Evolutionary conservation across 108 stramenopile species (phyloP), one percentile per base, ranked within the genome.

Genomic region (Pseudonitzschia delicatissima): DNA sequence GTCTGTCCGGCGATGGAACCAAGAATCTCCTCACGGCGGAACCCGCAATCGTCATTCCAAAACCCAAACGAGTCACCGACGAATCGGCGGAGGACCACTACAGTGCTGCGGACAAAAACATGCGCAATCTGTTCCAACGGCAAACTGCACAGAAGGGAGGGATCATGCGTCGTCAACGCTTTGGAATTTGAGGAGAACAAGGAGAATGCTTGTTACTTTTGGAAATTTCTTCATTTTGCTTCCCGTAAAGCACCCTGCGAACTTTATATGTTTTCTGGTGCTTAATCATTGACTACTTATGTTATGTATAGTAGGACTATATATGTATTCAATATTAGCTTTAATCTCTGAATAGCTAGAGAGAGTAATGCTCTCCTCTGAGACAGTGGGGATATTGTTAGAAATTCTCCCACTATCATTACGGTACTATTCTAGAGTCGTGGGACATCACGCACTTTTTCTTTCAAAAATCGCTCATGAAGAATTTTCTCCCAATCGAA

Each of bases 1-100:
- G 94, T 49, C 72, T 95, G 28, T 82, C 88, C 32, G 85, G 89
- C 26, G n/a, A n/a, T 63, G 71, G 78, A 13, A 65, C 67, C 15
- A 36, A 35, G n/a, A 20, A 37, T 9, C 60, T 84, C 1, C 45
- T 90, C 33, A 93, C 92, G 27, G 83, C 85, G 8, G 88, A 87
- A 57, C 84, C 86, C 12, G 89, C 89, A 28, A 74, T 84, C 13
- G 84, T 84, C 20, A 66, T 84, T 20, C 34, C 37, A 5, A 59
- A 8, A 0, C 13, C 8, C 0, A 26, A 28, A 53, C n/a, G 20
- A 15, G 15, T 42, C 40, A 15, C 11, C 0, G 29, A 9, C 12
- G 51, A 53, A 53, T 20, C 8, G 26, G 28, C 26, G 1, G 26
- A 7, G 0, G 0, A 25, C 0, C 7, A 0, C 13, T n/a, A 45